Evolutionary conservation across 495 filamentous ascomycete species (phyloP).

Genomic region (Aspergillus homomorphus): DNA sequence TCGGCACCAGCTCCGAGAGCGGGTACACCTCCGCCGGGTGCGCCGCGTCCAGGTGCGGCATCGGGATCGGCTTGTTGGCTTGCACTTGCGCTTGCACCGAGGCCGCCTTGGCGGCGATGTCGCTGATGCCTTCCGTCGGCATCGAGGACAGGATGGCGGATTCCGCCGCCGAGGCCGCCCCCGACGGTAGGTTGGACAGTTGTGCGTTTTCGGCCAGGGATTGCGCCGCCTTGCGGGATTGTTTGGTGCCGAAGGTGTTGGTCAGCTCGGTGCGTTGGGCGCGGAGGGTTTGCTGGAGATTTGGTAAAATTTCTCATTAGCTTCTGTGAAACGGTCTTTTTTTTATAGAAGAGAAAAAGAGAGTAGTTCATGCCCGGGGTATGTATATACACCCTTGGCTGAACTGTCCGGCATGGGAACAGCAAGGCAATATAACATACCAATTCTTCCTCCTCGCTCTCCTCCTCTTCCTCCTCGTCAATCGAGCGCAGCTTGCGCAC

Average conservation of each 20-base stretch:
- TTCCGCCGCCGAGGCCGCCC: constrained; percentile 53
- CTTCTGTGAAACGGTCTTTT: no score
- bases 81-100: constrained; percentile 64
- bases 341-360: no score
- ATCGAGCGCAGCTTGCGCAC: constrained; percentile 53
- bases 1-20: constrained; percentile 60
- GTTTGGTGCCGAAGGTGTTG: constrained; percentile 89
- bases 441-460: constrained; percentile 41
- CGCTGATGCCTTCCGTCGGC: constrained; percentile 51
- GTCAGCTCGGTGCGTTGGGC: constrained; percentile 69
- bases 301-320: constrained; percentile 12
- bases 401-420: neutral
- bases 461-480: constrained; percentile 36
- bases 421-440: constrained; percentile 21
- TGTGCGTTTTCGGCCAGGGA: constrained; percentile 79
- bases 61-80: constrained; percentile 72
- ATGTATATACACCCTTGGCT: neutral
- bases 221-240: constrained; percentile 80
- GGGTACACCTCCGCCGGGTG: constrained; percentile 82
- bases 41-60: constrained; percentile 65
- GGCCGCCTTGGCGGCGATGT: constrained; percentile 58
- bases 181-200: constrained; percentile 43
- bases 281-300: constrained; percentile 46
- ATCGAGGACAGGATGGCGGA: constrained; percentile 62
- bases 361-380: neutral